These are phyloP conservation scores for Pleurotus ostreatus DNA, from an alignment of 768 basidiomycete genomes.

Conservation along the genomic window DNA sequence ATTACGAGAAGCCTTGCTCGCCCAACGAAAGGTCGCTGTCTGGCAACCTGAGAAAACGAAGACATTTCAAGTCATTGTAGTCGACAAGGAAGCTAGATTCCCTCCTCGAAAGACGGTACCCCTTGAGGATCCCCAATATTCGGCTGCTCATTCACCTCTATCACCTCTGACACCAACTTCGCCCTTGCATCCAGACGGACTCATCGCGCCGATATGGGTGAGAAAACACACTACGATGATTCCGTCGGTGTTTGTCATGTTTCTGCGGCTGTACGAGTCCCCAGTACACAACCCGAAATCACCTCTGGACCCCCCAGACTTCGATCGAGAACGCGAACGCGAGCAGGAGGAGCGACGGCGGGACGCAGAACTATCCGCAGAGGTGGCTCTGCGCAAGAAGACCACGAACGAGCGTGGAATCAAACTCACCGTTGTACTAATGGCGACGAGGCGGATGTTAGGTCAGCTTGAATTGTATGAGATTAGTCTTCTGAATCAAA, in stretches of 20 bases:
- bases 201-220: constrained; percentile 98
- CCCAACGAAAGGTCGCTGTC: constrained; percentile 59
- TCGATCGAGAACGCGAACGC: constrained; percentile 52
- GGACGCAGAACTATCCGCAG: constrained; percentile 76
- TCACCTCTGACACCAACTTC: constrained; percentile 88
- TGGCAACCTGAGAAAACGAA: constrained; percentile 73
- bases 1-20: constrained; percentile 64
- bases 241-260: constrained; percentile 91
- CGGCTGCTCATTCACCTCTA: constrained; percentile 79
- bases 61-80: constrained; percentile 79
- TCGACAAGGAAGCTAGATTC: constrained; percentile 80
- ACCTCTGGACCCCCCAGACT: constrained; percentile 51
- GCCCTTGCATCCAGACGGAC: constrained; percentile 89
- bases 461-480: constrained; percentile 42
- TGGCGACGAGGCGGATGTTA: constrained; percentile 85
- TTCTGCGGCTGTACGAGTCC: constrained; percentile 77
- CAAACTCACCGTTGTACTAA: constrained; percentile 90
- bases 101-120: constrained; percentile 80
- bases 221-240: constrained; percentile 90
- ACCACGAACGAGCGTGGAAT: constrained; percentile 79
- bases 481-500: background rate
- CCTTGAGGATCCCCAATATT: constrained; percentile 52
- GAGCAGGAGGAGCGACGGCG: constrained; percentile 64
- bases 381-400: constrained; percentile 79
- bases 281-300: constrained; percentile 40